These are phyloP conservation scores for Pseudogymnoascus sp. DNA, from an alignment of 2,329 filamentous ascomycete genomes.

Conservation along the genomic window DNA sequence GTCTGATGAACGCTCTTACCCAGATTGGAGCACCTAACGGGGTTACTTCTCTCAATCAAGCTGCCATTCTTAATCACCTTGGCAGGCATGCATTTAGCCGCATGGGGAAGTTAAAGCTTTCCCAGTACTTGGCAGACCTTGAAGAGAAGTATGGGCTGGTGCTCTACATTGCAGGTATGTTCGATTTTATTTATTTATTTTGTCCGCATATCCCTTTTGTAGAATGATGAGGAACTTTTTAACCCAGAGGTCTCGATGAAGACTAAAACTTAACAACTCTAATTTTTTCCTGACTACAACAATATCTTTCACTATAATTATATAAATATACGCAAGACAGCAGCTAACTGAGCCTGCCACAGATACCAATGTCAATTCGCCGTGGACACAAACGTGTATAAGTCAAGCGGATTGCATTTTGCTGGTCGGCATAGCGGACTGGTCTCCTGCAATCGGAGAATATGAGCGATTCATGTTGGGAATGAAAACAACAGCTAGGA, in stretches of 20 bases:
- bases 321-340: neutral
- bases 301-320: neutral
- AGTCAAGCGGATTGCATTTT: slow-evolving; percentile 94
- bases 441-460: slow-evolving; percentile 83
- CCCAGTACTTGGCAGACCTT: slow-evolving; percentile 90
- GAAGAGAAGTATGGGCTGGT: slow-evolving; percentile 97
- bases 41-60: slow-evolving; percentile 86
- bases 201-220: slow-evolving; percentile 38
- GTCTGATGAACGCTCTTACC: slow-evolving; percentile 75
- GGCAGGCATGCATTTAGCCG: slow-evolving; percentile 93
- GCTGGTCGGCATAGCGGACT: slow-evolving; percentile 82
- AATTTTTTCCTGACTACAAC: slow-evolving; percentile 57
- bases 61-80: slow-evolving; percentile 87
- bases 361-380: slow-evolving; percentile 95
- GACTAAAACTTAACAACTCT: slow-evolving; percentile 38
- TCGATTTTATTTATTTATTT: slow-evolving; percentile 14
- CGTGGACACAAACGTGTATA: slow-evolving; percentile 98
- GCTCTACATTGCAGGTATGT: slow-evolving; percentile 76
- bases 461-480: slow-evolving; percentile 94
- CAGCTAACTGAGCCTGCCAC: slow-evolving; percentile 19
- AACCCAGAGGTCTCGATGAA: slow-evolving; percentile 23
- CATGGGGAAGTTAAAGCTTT: slow-evolving; percentile 93
- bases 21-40: slow-evolving; percentile 87
- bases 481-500: slow-evolving; percentile 93
- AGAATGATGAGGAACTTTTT: slow-evolving; percentile 26